Base-by-base conservation (phyloP, 2,329 filamentous ascomycete species). In the Cryphonectria japonica region DNA sequence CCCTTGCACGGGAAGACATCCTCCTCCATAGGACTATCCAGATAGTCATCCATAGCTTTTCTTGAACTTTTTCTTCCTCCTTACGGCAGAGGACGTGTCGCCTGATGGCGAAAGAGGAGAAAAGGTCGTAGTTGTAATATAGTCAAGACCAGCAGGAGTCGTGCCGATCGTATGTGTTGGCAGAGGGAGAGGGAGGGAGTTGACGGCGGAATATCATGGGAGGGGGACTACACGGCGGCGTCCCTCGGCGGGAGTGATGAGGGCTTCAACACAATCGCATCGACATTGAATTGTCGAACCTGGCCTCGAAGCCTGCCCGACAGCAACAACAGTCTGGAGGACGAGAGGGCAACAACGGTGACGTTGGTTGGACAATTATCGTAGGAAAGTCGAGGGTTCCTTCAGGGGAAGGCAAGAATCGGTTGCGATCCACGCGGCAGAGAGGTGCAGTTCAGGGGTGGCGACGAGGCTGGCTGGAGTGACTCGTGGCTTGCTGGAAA, bases 1-100 rank as follows among this genome's bases (percentile, higher is more conserved):
- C 93, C 94, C 85, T 97, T 97, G 85, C 94, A 97, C 73, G 93
- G 93, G 78, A 93, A 97, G 75, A 92, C 86, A 80, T 97, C 94
- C 77, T 97, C 94, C 72, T 97, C 93, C 85, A 93, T 86, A 68
- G 89, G 87, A 77, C 82, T 86, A 73, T 92, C 89, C 74, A 89
- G 80, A 76, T 89, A 91, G 70, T 89, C 88, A 75, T 89, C 88
- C 78, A 90, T 86, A 75, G 82, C 82, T 16, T 60, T 16, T 32
- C 19, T 34, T 32, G 14, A 14, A 14, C 3, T 60, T 60, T 60
- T 7, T 60, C 26, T 50, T 50, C 22, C 43, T 46, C n/a, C 2
- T 50, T 79, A 59, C 29, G 29, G 29, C 13, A 59, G 59, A 61
- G 59, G 34, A 39, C 16, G 76, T 75, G 76, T 62, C 73, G 73